Evolutionary conservation across 805 yeast genomes (phyloP), one percentile per base, ranked within the genome.

Genomic region (Blastobotrys chiropterorum): DNA sequence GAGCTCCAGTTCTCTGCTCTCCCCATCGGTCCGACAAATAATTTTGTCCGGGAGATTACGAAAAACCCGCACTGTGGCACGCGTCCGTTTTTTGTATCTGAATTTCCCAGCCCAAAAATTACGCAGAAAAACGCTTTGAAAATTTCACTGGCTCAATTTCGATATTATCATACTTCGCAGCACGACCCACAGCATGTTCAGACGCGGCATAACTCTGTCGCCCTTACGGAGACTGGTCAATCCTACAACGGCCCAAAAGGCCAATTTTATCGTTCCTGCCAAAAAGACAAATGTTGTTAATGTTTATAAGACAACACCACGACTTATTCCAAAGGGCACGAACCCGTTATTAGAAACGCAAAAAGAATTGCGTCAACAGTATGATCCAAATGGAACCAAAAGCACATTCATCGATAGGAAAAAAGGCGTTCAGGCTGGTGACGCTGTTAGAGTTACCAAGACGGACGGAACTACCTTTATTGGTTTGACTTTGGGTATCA

Each of bases 401-500:
- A 72, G 82, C 47, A 72, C 75, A 19, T 67, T 85, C 46, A 69
- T 88, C 30, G 71, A 76, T 51, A 71, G 72, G 26, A 57, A 65
- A 19, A 75, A 75, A 20, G 71, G 78, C 52, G 71, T 90, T 30
- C 76, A 87, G 51, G 78, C 95, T 0, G 97, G 96, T 13, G 97
- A 90, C 65, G 75, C 88, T 26, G 81, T 90, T 39, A 80, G 86
- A 56, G 85, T 90, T 2, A 79, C 81, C 31, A 89, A 86, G 65
- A 75, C 75, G 61, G 80, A 80, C 59, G 68, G 70, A 14, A 75
- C 79, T 52, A 68, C 79, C 56, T 83, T 88, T 56, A 75, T 81
- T 19, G 99, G 98, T 3, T 84, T 84, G 66, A 80, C 90, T 1
- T 71, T 92, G 50, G 90, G 86, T 50, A 76, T 90, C 52, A 85